Percentiles rank a stretch among this genome's conserved stretches.
phyloP scores from a whole-genome alignment of 2,329 filamentous ascomycete genomes.

The Boeremia exigua region DNA sequence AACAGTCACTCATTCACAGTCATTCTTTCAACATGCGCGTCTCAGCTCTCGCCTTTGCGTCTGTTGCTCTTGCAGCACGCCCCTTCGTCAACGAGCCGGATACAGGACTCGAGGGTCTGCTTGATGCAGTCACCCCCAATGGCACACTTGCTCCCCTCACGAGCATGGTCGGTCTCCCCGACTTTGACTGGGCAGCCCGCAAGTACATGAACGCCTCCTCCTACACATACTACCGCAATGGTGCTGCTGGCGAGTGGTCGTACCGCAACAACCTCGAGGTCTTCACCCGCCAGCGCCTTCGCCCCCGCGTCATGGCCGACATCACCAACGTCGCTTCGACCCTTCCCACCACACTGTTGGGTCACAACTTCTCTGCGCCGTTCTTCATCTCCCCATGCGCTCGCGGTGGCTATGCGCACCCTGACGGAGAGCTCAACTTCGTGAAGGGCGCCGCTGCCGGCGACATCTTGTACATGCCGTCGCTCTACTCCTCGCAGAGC shows the following conservation, averaged over 20 bases:
- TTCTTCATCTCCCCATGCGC: constrained; percentile 60
- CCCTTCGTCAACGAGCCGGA: constrained; percentile 47
- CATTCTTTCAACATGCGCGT: constrained; percentile 32
- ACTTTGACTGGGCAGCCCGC: constrained; percentile 62
- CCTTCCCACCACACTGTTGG: constrained; percentile 57
- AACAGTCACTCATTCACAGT: constrained; percentile 12
- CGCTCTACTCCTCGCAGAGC: constrained; percentile 44
- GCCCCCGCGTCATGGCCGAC: constrained; percentile 59
- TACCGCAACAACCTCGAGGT: constrained; percentile 65
- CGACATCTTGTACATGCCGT: constrained; percentile 58
- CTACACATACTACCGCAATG: constrained; percentile 65
- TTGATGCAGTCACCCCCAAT: constrained; percentile 32
- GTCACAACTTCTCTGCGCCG: constrained; percentile 61
- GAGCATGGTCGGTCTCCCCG: constrained; percentile 57
- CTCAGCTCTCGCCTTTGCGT: constrained; percentile 27
- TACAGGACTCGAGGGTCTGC: constrained; percentile 40
- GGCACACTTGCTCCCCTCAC: constrained; percentile 52
- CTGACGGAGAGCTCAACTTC: constrained; percentile 58
- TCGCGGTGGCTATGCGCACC: constrained; percentile 51
- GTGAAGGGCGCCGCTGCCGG: constrained; percentile 57
- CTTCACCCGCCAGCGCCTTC: constrained; percentile 57
- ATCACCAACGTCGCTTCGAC: constrained; percentile 50
- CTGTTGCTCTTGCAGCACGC: constrained; percentile 39
- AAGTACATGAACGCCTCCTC: constrained; percentile 55
- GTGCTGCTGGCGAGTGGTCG: constrained; percentile 61